A percentile compares a stretch with the other conserved stretches of the same genome.
These are phyloP conservation scores for Metschnikowia orientalis DNA, from an alignment of 805 yeast genomes.

Conservation along the genomic window DNA sequence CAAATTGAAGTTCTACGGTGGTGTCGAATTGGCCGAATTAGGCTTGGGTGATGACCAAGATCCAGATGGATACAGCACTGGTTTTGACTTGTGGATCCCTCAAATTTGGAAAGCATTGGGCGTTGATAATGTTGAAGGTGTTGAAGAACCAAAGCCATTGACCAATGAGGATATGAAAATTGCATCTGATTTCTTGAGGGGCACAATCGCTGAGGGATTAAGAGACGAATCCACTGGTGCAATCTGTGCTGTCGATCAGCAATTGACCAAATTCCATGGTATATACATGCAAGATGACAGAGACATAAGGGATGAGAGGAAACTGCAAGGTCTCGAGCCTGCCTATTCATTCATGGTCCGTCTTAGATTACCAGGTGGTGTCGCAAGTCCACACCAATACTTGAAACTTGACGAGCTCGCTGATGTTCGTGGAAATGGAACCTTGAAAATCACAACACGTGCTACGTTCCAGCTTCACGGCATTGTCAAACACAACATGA, in stretches of 20 bases:
- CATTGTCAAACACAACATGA: conserved; percentile 81
- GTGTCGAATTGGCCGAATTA: conserved; percentile 62
- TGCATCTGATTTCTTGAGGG: conserved; percentile 82
- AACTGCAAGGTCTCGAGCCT: conserved; percentile 89
- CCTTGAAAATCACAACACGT: conserved; percentile 91
- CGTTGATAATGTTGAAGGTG: conserved; percentile 74
- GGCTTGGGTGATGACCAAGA: conserved; percentile 97
- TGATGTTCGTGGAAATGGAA: conserved; percentile 82
- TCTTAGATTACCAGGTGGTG: conserved; percentile 92
- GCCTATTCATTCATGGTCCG: conserved; percentile 97
- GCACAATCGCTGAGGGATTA: conserved; percentile 86
- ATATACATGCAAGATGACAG: conserved; percentile 98
- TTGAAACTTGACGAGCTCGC: conserved; percentile 77
- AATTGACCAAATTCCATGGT: conserved; percentile 95
- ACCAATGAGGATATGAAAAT: conserved; percentile 96
- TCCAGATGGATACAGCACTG: conserved; percentile 91
- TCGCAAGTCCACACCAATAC: conserved; percentile 86
- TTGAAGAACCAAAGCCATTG: conserved; percentile 83
- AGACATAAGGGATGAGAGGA: conserved; percentile 89
- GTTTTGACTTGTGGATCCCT: conserved; percentile 84
- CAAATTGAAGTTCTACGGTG: conserved; percentile 67
- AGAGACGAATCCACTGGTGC: conserved; percentile 83
- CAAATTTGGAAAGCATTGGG: conserved; percentile 84
- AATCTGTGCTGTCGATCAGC: conserved; percentile 85
- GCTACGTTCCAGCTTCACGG: conserved; percentile 97